Evolutionary conservation across 2,329 filamentous ascomycete genomes (phyloP).

Genomic region (Beauveria varroae): DNA sequence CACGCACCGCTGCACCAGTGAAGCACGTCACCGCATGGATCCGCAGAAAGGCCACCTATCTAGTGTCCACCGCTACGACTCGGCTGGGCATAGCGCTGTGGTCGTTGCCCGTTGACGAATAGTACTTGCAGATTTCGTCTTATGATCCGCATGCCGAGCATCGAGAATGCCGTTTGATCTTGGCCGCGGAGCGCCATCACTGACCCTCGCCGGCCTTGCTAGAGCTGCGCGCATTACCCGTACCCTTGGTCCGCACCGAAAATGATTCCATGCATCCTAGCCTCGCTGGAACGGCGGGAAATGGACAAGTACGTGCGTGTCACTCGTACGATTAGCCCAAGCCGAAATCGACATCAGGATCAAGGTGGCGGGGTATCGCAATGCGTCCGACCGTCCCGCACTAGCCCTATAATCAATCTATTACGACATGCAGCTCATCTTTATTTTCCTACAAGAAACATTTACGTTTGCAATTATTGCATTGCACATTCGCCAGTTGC

Average conservation of each 20-base stretch:
- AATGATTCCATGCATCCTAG: background rate
- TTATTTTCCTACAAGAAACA: background rate
- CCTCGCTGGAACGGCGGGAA: background rate
- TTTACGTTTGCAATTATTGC: background rate
- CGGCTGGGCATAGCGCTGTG: background rate
- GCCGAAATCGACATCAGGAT: background rate
- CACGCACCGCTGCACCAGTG: background rate
- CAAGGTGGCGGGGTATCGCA: constrained; percentile 2
- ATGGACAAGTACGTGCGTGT: background rate
- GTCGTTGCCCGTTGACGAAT: constrained; percentile 2
- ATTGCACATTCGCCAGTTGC: background rate
- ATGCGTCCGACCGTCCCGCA: background rate
- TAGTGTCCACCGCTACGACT: background rate
- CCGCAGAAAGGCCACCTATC: background rate
- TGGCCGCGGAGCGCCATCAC: background rate
- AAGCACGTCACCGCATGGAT: constrained; percentile 7
- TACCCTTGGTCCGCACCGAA: background rate
- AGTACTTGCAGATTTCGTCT: constrained; percentile 5
- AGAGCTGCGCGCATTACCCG: background rate
- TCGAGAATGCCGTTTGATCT: constrained; percentile 1
- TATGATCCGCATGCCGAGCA: background rate
- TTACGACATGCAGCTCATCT: background rate
- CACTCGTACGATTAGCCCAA: background rate
- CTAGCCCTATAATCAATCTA: background rate
- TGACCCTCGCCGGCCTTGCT: background rate